These are phyloP conservation scores for Piloderma croceum DNA, from an alignment of 768 basidiomycete genomes.

Conservation along the genomic window DNA sequence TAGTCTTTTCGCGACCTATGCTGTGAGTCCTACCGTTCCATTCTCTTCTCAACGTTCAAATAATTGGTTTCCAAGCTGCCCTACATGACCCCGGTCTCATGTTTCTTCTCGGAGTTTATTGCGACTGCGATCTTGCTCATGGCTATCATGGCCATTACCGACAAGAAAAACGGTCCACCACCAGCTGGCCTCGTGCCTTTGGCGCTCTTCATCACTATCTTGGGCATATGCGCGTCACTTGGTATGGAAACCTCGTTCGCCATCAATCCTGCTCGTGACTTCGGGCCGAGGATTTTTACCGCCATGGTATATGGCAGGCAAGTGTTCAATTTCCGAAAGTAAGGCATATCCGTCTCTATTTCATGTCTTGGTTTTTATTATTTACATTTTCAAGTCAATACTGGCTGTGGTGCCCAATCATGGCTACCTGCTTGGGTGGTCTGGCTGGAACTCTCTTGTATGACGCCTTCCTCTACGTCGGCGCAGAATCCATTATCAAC, in stretches of 20 bases:
- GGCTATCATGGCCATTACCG: constrained; percentile 47
- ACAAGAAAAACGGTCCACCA: constrained; percentile 46
- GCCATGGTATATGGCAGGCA: constrained; percentile 61
- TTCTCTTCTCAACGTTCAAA: neutral
- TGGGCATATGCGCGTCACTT: constrained; percentile 53
- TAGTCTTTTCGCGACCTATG: constrained; percentile 52
- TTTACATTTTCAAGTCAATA: constrained; percentile 47
- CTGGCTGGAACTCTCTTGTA: constrained; percentile 53
- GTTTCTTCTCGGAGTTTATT: constrained; percentile 42
- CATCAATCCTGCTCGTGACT: constrained; percentile 53
- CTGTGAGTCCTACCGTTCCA: constrained; percentile 35
- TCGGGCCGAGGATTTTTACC: constrained; percentile 65
- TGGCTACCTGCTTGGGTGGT: constrained; percentile 57
- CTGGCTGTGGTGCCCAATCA: constrained; percentile 67
- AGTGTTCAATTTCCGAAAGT: constrained; percentile 40
- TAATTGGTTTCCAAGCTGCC: neutral
- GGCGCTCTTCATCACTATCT: constrained; percentile 49
- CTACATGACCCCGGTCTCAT: constrained; percentile 36
- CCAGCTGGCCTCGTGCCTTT: constrained; percentile 50
- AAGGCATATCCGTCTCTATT: too few species aligned
- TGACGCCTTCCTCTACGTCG: constrained; percentile 55
- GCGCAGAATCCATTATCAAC: constrained; percentile 49
- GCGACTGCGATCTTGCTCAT: constrained; percentile 55
- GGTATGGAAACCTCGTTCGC: constrained; percentile 62
- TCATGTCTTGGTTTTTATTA: too few species aligned